Base-by-base conservation (phyloP, 169 alveolate genomes). In the Eimeria necatrix region DNA sequence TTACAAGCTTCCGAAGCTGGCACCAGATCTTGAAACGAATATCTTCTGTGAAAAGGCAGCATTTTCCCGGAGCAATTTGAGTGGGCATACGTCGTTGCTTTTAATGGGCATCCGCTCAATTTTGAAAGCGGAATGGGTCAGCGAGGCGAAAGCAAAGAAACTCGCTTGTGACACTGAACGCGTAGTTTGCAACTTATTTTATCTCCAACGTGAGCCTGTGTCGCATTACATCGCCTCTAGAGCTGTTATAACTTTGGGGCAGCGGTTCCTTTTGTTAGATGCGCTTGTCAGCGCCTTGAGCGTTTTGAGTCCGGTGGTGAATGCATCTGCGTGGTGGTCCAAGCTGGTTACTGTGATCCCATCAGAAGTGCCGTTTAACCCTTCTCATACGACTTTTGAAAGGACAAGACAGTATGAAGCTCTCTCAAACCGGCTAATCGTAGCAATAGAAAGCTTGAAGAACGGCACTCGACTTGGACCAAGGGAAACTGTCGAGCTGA, bases 231-330 rank as follows among this genome's bases (percentile, higher is more conserved):
- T 32, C 41, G 60, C 56, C 24, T 41, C 84, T 3, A 4, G 4
- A 4, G 84, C 84, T 71, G 83, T 41, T 24, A 12, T 59, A 59
- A 9, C 9, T 32, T 73, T 73, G 60, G 84, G 84, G 84, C 60
- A 24, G 16, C 84, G 84, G 6, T 73, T 46, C 18, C n/a, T 73
- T 52, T 46, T 73, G 60, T 59, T 73, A 59, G 84, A 73, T 8
- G 56, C 84, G 32, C 84, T 73, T 22, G 8, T 18, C 18, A 4
- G 60, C 12, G 84, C 84, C 26, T 16, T 12, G 16, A 16, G 46
- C 26, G 83, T 71, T 41, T 32, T 73, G 59, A 59, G 84, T 12
- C 26, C 26, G 56, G 26, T 59, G 59, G 48, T 41, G 84, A 9
- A 18, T 4, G 60, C 59, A n/a, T 8, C 60, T 16, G 10, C 41